Percentiles rank a stretch among this genome's conserved stretches.
phyloP scores from a whole-genome alignment of 2,329 filamentous ascomycete genomes.

The Pezizomycotina sp. region DNA sequence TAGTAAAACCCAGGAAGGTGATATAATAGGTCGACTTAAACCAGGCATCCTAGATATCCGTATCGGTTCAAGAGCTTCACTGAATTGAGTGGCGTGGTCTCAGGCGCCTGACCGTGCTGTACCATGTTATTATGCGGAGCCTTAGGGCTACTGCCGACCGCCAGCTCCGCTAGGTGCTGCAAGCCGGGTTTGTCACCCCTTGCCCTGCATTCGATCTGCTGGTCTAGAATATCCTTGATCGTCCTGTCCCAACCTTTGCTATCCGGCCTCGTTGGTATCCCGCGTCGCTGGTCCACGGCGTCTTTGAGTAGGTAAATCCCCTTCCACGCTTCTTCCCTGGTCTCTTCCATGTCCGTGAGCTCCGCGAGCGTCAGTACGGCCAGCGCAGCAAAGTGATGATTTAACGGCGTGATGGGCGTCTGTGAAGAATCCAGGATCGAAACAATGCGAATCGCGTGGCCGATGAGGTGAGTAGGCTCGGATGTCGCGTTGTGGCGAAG shows the following conservation, averaged over 20 bases:
- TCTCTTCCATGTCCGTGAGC: constrained; percentile 39
- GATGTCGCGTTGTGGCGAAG: constrained; percentile 43
- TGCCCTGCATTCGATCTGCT: constrained; percentile 28
- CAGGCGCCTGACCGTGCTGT: constrained; percentile 22
- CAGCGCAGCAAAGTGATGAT: constrained; percentile 49
- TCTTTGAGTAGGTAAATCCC: constrained; percentile 43
- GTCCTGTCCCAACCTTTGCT: constrained; percentile 42
- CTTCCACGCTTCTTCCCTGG: constrained; percentile 40
- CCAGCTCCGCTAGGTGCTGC: constrained; percentile 44
- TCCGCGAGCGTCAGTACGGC: constrained; percentile 45
- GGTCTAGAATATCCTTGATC: constrained; percentile 39
- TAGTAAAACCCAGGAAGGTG: too few species aligned
- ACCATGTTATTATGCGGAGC: too few species aligned
- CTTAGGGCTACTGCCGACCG: constrained; percentile 25
- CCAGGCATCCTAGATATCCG: constrained; percentile 29
- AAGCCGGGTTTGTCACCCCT: constrained; percentile 29
- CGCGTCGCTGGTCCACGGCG: constrained; percentile 30
- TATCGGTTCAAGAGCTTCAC: constrained; percentile 28
- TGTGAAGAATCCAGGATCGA: constrained; percentile 41
- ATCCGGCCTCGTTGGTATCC: constrained; percentile 31
- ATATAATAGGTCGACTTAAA: too few species aligned
- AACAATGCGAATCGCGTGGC: constrained; percentile 43
- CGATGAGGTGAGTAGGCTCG: constrained; percentile 42
- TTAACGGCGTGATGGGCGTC: constrained; percentile 44
- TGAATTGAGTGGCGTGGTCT: constrained; percentile 20